phyloP scores from a whole-genome alignment of 2,329 filamentous ascomycete genomes.

The Phyllosticta citribraziliensis region DNA sequence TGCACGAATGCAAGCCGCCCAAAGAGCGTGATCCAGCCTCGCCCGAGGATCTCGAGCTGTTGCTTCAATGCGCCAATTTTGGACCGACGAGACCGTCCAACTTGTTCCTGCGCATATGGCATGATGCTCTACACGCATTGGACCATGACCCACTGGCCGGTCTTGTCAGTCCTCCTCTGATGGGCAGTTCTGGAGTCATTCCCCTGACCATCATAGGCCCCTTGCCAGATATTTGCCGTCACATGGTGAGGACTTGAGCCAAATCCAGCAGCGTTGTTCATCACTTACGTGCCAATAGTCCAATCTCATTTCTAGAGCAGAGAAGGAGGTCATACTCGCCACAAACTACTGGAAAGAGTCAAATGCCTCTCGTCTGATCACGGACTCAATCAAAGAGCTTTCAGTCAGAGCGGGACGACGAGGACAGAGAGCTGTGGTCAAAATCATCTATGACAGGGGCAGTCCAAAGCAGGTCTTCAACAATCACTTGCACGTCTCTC shows the following conservation, averaged over 20 bases:
- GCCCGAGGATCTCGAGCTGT: conserved; percentile 42
- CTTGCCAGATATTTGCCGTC: conserved; percentile 60
- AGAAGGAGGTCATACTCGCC: conserved; percentile 62
- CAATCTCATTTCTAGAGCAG: conserved; percentile 63
- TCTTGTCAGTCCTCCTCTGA: conserved; percentile 49
- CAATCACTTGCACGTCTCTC: conserved; percentile 52
- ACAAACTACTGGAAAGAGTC: conserved; percentile 71
- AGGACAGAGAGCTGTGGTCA: conserved; percentile 52
- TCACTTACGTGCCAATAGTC: conserved; percentile 27
- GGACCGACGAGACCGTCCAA: conserved; percentile 53
- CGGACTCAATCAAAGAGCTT: conserved; percentile 58
- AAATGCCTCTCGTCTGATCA: conserved; percentile 56
- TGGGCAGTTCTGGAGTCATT: conserved; percentile 52
- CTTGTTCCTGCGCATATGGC: conserved; percentile 59
- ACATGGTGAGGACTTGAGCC: conserved; percentile 38
- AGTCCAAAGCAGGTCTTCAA: conserved; percentile 53
- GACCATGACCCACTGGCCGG: conserved; percentile 42
- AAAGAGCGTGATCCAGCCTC: conserved; percentile 12
- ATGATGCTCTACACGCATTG: conserved; percentile 51
- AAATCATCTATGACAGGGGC: conserved; percentile 67
- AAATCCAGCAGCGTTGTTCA: neutral
- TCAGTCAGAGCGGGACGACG: conserved; percentile 53
- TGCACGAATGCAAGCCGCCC: conserved; percentile 18
- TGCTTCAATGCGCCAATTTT: conserved; percentile 57
- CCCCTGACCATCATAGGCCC: conserved; percentile 61